These are phyloP conservation scores for Bromus sterilis DNA, from an alignment of 176 grass and related monocot species.

Conservation along the genomic window DNA sequence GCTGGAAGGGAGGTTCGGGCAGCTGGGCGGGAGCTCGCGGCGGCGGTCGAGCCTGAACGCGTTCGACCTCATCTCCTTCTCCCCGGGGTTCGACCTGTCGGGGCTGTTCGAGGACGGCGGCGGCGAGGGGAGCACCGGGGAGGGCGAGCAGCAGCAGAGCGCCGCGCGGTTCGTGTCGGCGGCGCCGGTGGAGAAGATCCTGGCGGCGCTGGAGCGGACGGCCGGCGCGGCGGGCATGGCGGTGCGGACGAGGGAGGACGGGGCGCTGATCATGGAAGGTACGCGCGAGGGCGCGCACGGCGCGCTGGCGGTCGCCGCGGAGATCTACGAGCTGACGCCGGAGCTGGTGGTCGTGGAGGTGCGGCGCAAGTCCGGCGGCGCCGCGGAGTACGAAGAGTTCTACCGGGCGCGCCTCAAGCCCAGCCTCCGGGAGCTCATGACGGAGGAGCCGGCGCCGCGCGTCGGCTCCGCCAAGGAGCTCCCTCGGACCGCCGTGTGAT, in stretches of 20 bases:
- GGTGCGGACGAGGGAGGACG: conserved; percentile 55
- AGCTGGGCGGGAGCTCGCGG: conserved; percentile 20
- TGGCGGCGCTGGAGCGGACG: conserved; percentile 50
- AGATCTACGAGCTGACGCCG: conserved; percentile 87
- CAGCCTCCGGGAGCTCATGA: conserved; percentile 38
- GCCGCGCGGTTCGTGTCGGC: conserved; percentile 70
- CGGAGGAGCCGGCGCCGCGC: conserved; percentile 1
- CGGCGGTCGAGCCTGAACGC: conserved; percentile 84
- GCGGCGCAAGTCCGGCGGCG: conserved; percentile 67
- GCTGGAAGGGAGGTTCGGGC: conserved; percentile 24
- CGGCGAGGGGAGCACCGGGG: background rate
- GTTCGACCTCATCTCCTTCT: conserved; percentile 99
- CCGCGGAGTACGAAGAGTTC: conserved; percentile 88
- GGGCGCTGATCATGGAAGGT: conserved; percentile 68
- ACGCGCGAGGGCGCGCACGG: conserved; percentile 83
- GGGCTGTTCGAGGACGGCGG: conserved; percentile 68
- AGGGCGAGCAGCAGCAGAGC: background rate
- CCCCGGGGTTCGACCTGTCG: conserved; percentile 73
- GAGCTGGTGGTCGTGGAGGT: conserved; percentile 82
- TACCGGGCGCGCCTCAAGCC: conserved; percentile 57
- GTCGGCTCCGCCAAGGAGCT: background rate
- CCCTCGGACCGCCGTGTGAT: conserved; percentile 16
- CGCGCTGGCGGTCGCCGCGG: conserved; percentile 60
- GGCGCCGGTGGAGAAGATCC: conserved; percentile 38
- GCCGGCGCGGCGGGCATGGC: conserved; percentile 40